Conservation (phyloP, 2,329 filamentous ascomycete species). For the Diaporthe ilicicola region DNA sequence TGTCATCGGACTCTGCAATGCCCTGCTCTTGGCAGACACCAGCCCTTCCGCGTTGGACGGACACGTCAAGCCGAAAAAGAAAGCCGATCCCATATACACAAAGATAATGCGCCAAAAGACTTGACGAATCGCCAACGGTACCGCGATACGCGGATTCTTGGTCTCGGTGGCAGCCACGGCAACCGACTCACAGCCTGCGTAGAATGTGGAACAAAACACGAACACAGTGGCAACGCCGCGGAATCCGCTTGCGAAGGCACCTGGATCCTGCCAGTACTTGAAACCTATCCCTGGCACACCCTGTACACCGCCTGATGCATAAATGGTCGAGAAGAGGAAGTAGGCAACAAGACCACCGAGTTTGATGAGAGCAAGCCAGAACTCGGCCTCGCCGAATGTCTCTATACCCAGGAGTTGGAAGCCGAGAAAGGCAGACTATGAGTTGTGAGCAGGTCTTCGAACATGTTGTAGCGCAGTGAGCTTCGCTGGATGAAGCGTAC, state of each 20-base stretch:
- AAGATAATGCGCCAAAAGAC: constrained; percentile 70
- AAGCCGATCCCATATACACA: constrained; percentile 73
- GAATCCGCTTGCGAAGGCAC: constrained; percentile 75
- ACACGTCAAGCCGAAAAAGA: constrained; percentile 80
- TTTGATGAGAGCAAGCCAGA: constrained; percentile 80
- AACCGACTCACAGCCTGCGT: constrained; percentile 71
- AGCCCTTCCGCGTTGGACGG: constrained; percentile 73
- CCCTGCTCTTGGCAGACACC: constrained; percentile 67
- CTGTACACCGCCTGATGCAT: constrained; percentile 72
- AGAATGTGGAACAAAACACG: constrained; percentile 75
- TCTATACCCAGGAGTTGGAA: constrained; percentile 78
- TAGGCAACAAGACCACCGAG: constrained; percentile 74
- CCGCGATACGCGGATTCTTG: constrained; percentile 63
- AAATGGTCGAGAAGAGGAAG: constrained; percentile 78
- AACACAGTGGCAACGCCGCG: constrained; percentile 72
- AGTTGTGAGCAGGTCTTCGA: constrained; percentile 29
- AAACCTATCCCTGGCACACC: constrained; percentile 72
- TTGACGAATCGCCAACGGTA: constrained; percentile 67
- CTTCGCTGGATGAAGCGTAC: constrained; percentile 44
- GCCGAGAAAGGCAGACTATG: constrained; percentile 62
- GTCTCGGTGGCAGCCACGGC: constrained; percentile 71
- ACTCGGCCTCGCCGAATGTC: constrained; percentile 81
- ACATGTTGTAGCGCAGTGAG: neutral
- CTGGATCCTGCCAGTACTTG: constrained; percentile 75
- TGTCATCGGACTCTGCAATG: constrained; percentile 77